Evolutionary conservation across 2,329 filamentous ascomycete species (phyloP).

Genomic region (Ascochyta clinopodiicola): DNA sequence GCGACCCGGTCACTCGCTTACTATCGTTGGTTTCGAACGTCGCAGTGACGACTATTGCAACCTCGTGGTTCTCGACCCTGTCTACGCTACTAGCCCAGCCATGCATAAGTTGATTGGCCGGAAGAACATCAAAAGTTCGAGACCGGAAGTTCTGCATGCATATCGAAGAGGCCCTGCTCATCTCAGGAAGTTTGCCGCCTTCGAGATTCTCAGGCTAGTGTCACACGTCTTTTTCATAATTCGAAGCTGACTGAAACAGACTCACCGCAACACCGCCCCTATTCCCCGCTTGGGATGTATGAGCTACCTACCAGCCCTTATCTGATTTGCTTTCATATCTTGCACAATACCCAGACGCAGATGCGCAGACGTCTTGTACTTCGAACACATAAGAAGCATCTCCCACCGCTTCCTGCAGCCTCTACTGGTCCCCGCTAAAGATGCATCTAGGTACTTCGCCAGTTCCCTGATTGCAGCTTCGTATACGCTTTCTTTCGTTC

Average conservation of each 20-base stretch:
- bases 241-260: conserved; percentile 29
- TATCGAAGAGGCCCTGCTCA: conserved; percentile 76
- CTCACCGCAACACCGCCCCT: conserved; percentile 47
- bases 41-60: conserved; percentile 68
- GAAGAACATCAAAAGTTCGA: conserved; percentile 52
- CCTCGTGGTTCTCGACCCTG: conserved; percentile 87
- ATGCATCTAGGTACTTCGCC: conserved; percentile 42
- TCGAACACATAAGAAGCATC: neutral
- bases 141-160: conserved; percentile 63
- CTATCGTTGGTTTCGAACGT: conserved; percentile 83
- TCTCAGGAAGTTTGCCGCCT: conserved; percentile 73
- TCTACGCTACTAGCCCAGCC: conserved; percentile 72
- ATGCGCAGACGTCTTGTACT: conserved; percentile 12
- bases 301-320: conserved; percentile 24
- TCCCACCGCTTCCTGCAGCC: neutral
- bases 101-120: conserved; percentile 66
- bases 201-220: conserved; percentile 77
- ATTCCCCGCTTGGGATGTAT: conserved; percentile 52
- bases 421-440: conserved; percentile 31
- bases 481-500: conserved; percentile 49
- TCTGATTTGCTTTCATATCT: conserved; percentile 4
- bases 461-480: conserved; percentile 47
- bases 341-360: conserved; percentile 9
- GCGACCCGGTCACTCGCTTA: conserved; percentile 88
- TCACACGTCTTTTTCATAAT: neutral